Conservation (phyloP, 495 filamentous ascomycete genomes). For the Penicillium pulvis region DNA sequence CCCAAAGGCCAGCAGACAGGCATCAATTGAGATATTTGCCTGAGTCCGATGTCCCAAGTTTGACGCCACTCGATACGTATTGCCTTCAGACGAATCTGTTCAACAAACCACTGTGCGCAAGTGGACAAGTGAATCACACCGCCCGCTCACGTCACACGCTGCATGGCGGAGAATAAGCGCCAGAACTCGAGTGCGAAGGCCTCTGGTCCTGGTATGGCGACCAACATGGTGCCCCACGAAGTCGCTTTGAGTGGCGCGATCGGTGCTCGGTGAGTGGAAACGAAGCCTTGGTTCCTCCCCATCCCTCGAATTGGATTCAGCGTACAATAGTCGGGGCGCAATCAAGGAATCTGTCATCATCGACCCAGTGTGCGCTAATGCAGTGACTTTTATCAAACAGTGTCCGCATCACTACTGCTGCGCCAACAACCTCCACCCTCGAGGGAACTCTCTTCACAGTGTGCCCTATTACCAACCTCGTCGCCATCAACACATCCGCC, state of each 20-base stretch:
- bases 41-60: constrained; percentile 9
- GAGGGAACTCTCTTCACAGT: constrained; percentile 71
- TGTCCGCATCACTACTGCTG: constrained; percentile 61
- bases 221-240: constrained; percentile 48
- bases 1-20: constrained; percentile 4
- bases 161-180: constrained; percentile 52
- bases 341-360: not conserved
- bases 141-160: constrained; percentile 19
- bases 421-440: constrained; percentile 49
- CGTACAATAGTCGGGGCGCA: not conserved
- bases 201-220: constrained; percentile 40
- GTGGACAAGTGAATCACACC: constrained; percentile 22
- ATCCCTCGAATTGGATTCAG: not conserved
- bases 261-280: constrained; percentile 50
- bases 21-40: constrained; percentile 9
- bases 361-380: not conserved
- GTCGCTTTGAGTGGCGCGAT: constrained; percentile 51
- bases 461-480: constrained; percentile 64
- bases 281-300: not conserved
- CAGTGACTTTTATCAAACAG: constrained; percentile 34
- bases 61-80: not conserved
- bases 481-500: constrained; percentile 59
- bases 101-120: not conserved
- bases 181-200: constrained; percentile 46
- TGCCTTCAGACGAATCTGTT: not conserved